Evolutionary conservation across 805 yeast genomes (phyloP), one percentile per base, ranked within the genome.

Genomic region (Jamesozyma jinghongensis): DNA sequence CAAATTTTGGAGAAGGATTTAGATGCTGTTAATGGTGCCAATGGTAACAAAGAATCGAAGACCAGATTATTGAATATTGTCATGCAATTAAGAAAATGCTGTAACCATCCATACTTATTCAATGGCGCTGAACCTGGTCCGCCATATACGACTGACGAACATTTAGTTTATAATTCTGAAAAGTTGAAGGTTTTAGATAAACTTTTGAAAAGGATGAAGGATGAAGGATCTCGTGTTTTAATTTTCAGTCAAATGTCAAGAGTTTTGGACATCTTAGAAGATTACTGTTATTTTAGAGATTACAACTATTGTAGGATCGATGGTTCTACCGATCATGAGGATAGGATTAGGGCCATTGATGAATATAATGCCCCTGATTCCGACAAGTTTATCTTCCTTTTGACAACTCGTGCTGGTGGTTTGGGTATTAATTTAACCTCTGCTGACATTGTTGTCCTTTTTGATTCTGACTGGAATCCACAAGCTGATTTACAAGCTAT

Each of bases 101-200:
- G 90, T 63, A 83, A 83, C 52, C 94, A 83, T 63, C 94, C 94
- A 12, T 83, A 83, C 55, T 62, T 83, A 31, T 83, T 83, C 53
- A 92, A 83, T 57, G 94, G 94, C 34, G 92, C 90, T 1, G 94
- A 83, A 54, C 92, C 92, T 1, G 94, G 94, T 11, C 94, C 94
- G 16, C 94, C 94, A 18, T 83, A 68, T 52, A 83, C 92, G 7
- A 83, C 90, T 0, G 94, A 83, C 59, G 92, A 83, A 56, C 94
- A 83, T 63, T 68, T 83, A 57, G 79, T 83, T 27, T 80, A 61
- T 59, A 83, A 83, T 57, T 71, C 87, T 3, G 80, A 78, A 41
- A 83, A 83, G 56, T 70, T 83, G 71, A 70, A 79, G 36, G 80
- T 83, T 19, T 65, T 83, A 53, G 94, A 83, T 57, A 74, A 75